Conservation (phyloP, 176 grass and related monocot species). For the Oropetium thomaeum region DNA sequence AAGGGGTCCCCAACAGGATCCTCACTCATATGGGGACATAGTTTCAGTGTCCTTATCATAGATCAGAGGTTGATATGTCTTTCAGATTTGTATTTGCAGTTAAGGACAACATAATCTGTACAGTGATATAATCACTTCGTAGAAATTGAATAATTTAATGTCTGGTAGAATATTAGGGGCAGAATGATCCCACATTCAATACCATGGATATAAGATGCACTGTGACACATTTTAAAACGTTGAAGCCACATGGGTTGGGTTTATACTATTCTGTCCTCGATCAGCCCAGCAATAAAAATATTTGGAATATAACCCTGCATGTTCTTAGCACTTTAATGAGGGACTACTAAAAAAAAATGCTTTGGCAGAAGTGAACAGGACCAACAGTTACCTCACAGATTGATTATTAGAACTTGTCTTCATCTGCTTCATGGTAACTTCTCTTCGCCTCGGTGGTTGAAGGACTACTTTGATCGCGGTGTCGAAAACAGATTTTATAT, state of each 20-base stretch:
- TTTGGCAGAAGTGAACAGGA: background rate
- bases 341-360: background rate
- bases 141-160: background rate
- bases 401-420: conserved; percentile 27
- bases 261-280: background rate
- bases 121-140: background rate
- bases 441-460: conserved; percentile 64
- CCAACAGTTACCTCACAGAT: conserved; percentile 45
- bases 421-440: conserved; percentile 53
- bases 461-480: conserved; percentile 84
- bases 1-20: too few relatives aligned
- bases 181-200: background rate
- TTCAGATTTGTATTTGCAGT: background rate
- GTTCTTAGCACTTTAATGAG: background rate
- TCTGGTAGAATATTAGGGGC: background rate
- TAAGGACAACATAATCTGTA: background rate
- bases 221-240: background rate
- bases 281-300: background rate
- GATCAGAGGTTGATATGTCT: background rate
- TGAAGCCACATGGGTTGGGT: background rate
- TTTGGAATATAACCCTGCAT: background rate
- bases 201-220: background rate
- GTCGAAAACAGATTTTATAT: conserved; percentile 71
- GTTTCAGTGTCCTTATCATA: background rate
- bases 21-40: too few relatives aligned